Base-by-base conservation (phyloP, 164 flowering plant genomes). In the Sextonia rubra region DNA sequence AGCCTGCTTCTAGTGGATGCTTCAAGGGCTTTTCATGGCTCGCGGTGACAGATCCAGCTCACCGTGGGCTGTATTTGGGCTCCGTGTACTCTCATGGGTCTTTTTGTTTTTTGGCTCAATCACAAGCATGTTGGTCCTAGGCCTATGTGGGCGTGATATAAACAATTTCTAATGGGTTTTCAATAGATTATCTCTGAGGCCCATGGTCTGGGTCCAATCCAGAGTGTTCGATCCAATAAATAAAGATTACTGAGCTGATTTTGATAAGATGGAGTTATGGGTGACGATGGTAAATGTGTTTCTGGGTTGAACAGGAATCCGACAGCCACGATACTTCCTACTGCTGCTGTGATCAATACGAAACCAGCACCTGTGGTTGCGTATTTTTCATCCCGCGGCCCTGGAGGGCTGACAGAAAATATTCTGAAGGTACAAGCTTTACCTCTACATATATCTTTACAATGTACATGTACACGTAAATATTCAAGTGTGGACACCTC, bases 371-470 rank as follows among this genome's bases (percentile, higher is more conserved):
- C 97, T 30, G 83, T 74, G 8, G 90, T 91, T 6, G 96, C 98
- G 23, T 78, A 73, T 74, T 93, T 91, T 80, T 91, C 98, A 15
- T 90, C 94, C 2, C 83, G 94, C 74, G 98, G 98, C 29, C 98
- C 97, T 11, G 87, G 87, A 74, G 82, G 22, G 3, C 76, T 87
- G 12, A 84, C 93, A 37, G 89, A 88, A 79, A 84, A 87, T 75
- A 89, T 93, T 80, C 89, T 93, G 58, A 93, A 93, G 91, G 98
- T 91, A 5, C 60, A 8, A 18, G 7, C 17, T 52, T 52, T 20
- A 52, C 14, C 58, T 52, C 14, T 20, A 15, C n/a, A 15, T 37
- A 37, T 32, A 32, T 37, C 5, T 32, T 0, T 32, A 1, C n/a
- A n/a, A n/a, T 37, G 8, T 37, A 1, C 44, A 37, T 37, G 44